Conservation (phyloP, 305 asterid species). For the Lippia alba region DNA sequence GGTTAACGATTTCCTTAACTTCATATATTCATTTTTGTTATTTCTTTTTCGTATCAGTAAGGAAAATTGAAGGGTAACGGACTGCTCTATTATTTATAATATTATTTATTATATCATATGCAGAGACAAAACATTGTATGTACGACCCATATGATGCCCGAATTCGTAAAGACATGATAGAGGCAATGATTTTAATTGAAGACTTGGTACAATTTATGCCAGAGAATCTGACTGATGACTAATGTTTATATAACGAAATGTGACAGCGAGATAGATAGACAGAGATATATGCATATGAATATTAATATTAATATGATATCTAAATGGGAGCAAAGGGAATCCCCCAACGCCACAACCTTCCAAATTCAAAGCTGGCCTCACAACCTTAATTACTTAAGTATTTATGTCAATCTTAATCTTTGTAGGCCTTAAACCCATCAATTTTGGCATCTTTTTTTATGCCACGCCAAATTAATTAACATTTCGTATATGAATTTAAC, state of each 20-base stretch:
- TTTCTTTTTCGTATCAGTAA: too few species aligned
- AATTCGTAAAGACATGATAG: neutral
- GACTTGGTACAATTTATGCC: slow-evolving; percentile 32
- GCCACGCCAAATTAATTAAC: slow-evolving; percentile 23
- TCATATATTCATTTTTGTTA: too few species aligned
- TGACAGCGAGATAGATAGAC: too few species aligned
- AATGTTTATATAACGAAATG: too few species aligned
- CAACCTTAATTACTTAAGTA: too few species aligned
- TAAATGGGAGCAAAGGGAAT: slow-evolving; percentile 4
- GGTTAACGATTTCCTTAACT: too few species aligned
- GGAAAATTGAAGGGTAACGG: too few species aligned
- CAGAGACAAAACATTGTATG: too few species aligned
- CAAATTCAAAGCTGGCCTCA: neutral
- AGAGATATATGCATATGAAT: neutral
- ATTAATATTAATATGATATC: slow-evolving; percentile 29
- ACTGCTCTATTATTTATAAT: too few species aligned
- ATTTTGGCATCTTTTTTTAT: slow-evolving; percentile 42
- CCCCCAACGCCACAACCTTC: slow-evolving; percentile 19
- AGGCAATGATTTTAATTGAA: slow-evolving; percentile 33
- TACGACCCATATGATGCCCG: too few species aligned
- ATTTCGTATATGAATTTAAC: neutral
- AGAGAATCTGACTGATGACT: slow-evolving; percentile 44
- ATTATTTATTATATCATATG: too few species aligned
- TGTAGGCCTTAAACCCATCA: slow-evolving; percentile 38
- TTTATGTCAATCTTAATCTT: neutral